Base-by-base conservation (phyloP, 257 asterid genomes). In the Solanum paucissectum region DNA sequence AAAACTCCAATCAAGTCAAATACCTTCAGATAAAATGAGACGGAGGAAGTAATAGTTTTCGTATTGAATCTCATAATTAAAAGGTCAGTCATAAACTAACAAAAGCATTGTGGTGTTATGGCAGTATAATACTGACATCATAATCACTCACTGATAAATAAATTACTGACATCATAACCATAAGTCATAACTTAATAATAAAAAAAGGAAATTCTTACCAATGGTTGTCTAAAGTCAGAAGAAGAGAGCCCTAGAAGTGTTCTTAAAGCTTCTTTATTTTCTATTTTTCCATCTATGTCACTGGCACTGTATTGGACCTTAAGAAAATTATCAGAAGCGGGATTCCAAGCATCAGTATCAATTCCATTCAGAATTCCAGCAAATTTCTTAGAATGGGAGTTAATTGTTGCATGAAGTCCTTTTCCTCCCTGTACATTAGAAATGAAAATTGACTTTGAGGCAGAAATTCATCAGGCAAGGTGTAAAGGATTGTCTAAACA, bases 301-400 rank as follows among this genome's bases (percentile, higher is more conserved):
- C 88, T 87, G 91, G 96, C 90, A 88, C 88, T 93, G 87, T 95
- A 97, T 90, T 95, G 98, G 83, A 89, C 98, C 92, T 94, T 92
- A 81, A 97, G 91, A 88, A 91, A 90, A 40, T 91, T 92, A 92
- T 97, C 99, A 88, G 94, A 94, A 49, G 98, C 95, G 52, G 99
- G 99, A 91, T 97, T 95, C 99, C 99, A 97, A 25, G 98, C 92
- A 85, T 94, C 98, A 88, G 95, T 92, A 91, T 97, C 99, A 86
- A 97, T 97, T 88, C 99, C 99, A 87, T 97, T 97, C 88, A 97
- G 92, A 88, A 97, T 93, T 37, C 99, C 99, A 73, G 93, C 96
- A 88, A 97, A 95, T 88, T 97, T 95, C 92, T 93, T 95, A 32
- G 96, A 87, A 90, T 97, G 95, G 87, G 95, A 88, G 83, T 93